Evolutionary conservation across 768 basidiomycete genomes (phyloP).

Genomic region (Dentipellis sp.): DNA sequence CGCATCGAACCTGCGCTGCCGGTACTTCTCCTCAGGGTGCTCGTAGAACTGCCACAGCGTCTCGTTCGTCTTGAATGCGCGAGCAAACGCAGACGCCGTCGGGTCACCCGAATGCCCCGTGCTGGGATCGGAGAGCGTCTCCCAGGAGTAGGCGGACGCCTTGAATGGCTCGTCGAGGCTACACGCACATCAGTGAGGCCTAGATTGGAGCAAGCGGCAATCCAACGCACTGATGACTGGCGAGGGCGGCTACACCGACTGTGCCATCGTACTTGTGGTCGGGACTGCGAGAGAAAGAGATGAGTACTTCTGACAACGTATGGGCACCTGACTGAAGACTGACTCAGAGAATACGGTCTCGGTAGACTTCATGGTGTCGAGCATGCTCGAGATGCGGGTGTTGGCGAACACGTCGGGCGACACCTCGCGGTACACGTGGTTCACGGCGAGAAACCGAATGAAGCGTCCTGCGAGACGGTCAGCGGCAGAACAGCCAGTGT

Average conservation of each 20-base stretch:
- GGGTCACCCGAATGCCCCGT: not conserved
- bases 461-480: constrained; percentile 2
- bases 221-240: no score
- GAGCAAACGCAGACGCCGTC: not conserved
- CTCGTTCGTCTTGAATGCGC: not conserved
- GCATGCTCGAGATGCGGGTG: constrained; percentile 17
- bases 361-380: constrained; percentile 14
- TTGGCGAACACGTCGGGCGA: constrained; percentile 22
- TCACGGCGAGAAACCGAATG: constrained; percentile 20
- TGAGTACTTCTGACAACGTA: no score
- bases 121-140: constrained; percentile 9
- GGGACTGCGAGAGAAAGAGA: not conserved
- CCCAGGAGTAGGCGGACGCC: constrained; percentile 11
- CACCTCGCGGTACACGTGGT: constrained; percentile 23
- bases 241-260: no score
- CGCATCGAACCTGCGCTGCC: not conserved
- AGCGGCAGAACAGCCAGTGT: no score
- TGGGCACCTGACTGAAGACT: no score
- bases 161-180: constrained; percentile 3
- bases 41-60: not conserved
- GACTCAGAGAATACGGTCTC: no score
- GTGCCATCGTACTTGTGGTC: constrained; percentile 9
- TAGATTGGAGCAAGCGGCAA: no score
- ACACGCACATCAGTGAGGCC: no score
- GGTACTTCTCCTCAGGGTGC: not conserved